Evolutionary conservation across 306 rosid genomes (phyloP).

Genomic region (Biancaea sappan): DNA sequence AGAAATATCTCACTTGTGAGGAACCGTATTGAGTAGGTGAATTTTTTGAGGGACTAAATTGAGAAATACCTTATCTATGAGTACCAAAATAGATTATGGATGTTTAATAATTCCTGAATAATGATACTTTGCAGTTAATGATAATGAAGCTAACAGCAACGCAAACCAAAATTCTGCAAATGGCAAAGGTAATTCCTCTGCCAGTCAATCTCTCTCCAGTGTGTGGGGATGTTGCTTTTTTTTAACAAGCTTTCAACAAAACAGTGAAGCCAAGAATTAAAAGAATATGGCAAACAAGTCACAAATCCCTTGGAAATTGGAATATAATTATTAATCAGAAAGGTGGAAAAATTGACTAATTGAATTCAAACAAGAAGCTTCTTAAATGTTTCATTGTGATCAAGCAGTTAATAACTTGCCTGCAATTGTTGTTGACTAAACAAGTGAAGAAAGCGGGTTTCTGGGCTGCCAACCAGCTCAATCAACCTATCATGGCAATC

Average conservation of each 20-base stretch:
- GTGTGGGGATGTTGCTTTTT: not conserved
- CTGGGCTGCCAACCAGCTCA: conserved; percentile 72
- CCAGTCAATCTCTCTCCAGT: not conserved
- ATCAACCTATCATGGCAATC: conserved; percentile 71
- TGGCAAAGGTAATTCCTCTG: not conserved
- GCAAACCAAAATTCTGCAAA: not conserved
- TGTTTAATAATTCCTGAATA: conserved; percentile 7
- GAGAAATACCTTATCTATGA: no score
- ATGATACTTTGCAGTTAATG: not conserved
- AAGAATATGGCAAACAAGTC: conserved; percentile 5
- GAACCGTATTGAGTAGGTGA: no score
- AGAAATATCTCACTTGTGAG: no score
- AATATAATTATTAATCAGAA: not conserved
- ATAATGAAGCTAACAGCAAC: conserved; percentile 1
- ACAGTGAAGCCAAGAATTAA: conserved; percentile 18
- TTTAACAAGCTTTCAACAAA: not conserved
- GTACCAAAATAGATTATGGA: not conserved
- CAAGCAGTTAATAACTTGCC: conserved; percentile 46
- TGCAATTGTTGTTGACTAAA: conserved; percentile 92
- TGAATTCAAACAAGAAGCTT: conserved; percentile 17
- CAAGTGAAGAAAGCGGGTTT: conserved; percentile 67
- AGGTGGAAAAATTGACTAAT: not conserved
- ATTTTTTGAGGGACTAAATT: no score
- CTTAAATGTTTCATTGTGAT: conserved; percentile 19
- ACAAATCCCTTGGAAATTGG: not conserved